phyloP scores from a whole-genome alignment of 1,284 basidiomycete genomes.

The Wolfiporia cocos region DNA sequence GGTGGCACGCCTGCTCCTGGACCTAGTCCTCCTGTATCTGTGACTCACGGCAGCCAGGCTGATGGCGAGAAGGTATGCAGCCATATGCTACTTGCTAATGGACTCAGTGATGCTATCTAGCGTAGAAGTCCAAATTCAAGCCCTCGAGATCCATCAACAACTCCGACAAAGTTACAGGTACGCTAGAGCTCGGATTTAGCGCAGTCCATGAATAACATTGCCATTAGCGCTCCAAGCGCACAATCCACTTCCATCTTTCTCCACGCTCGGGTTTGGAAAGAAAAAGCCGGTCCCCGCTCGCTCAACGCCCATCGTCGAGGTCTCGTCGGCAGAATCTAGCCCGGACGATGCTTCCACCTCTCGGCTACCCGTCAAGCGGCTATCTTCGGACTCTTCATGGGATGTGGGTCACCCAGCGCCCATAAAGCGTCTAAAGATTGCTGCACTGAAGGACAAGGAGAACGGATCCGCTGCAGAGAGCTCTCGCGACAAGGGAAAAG shows the following conservation, averaged over 20 bases:
- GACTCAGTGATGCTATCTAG: conserved; percentile 1
- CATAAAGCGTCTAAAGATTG: conserved; percentile 20
- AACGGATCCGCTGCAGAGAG: conserved; percentile 13
- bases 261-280: conserved; percentile 25
- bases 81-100: neutral
- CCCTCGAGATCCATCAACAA: conserved; percentile 19
- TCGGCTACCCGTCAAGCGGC: conserved; percentile 21
- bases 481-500: conserved; percentile 22
- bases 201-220: too few relatives aligned
- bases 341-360: conserved; percentile 12
- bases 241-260: conserved; percentile 19
- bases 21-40: conserved; percentile 6
- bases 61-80: conserved; percentile 11
- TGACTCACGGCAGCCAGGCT: conserved; percentile 13
- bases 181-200: too few relatives aligned
- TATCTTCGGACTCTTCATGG: conserved; percentile 16
- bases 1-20: conserved; percentile 4
- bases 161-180: conserved; percentile 12
- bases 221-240: too few relatives aligned
- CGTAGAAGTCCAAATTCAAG: conserved; percentile 25
- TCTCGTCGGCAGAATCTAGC: conserved; percentile 19
- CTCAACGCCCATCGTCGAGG: conserved; percentile 7
- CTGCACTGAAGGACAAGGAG: conserved; percentile 21
- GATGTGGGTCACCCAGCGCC: conserved; percentile 8
- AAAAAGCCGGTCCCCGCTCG: conserved; percentile 14